A percentile compares a stretch with the other conserved stretches of the same genome.
phyloP scores from a whole-genome alignment of 768 basidiomycete genomes.

The Lanmaoa rubissima region DNA sequence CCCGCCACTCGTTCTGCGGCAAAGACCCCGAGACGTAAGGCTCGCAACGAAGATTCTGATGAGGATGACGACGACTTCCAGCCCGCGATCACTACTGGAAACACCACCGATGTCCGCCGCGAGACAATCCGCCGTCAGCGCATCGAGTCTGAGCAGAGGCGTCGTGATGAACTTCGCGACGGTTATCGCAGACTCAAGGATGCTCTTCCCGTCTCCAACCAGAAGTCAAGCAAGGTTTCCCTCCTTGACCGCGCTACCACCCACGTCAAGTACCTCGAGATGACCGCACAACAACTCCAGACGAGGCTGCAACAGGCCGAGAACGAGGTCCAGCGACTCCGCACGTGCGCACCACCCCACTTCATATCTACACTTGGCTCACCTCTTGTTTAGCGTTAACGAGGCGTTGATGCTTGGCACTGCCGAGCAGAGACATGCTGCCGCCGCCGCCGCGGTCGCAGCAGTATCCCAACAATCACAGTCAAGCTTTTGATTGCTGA shows the following conservation, averaged over 20 bases:
- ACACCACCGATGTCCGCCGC: constrained; percentile 67
- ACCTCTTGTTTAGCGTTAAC: constrained; percentile 53
- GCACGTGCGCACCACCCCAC: constrained; percentile 41
- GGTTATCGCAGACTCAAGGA: constrained; percentile 91
- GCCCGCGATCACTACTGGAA: constrained; percentile 43
- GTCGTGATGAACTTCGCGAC: constrained; percentile 90
- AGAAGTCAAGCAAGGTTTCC: constrained; percentile 91
- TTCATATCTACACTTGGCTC: background rate
- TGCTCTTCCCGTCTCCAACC: constrained; percentile 83
- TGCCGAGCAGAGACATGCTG: constrained; percentile 67
- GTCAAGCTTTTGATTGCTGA: constrained; percentile 45
- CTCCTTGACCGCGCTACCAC: constrained; percentile 85
- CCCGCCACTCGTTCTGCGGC: constrained; percentile 53
- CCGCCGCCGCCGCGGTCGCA: constrained; percentile 53
- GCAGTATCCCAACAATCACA: constrained; percentile 46
- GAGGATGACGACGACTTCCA: constrained; percentile 77
- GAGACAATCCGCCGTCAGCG: constrained; percentile 90
- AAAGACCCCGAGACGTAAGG: constrained; percentile 45
- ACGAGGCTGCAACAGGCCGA: constrained; percentile 75
- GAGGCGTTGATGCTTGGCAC: constrained; percentile 88
- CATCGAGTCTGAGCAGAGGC: constrained; percentile 91
- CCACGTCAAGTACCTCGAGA: constrained; percentile 85
- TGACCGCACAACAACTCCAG: constrained; percentile 72
- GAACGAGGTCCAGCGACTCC: constrained; percentile 75
- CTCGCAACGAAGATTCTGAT: constrained; percentile 65